These are phyloP conservation scores for Pythium phragmiticola DNA, from an alignment of 352 stramenopile species.

Conservation along the genomic window DNA sequence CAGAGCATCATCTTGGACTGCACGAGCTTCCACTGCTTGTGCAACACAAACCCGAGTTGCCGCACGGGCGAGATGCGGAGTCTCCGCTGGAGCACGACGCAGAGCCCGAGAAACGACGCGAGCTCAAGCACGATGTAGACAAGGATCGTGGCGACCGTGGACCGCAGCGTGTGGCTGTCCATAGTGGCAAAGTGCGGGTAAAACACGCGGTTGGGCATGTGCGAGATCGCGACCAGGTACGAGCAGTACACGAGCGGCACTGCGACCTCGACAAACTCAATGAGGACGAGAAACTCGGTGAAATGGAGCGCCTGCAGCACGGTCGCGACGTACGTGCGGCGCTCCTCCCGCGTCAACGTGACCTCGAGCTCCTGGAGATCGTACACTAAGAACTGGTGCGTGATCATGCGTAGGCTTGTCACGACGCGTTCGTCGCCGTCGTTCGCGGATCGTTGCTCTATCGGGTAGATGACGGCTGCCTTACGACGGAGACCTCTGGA, in stretches of 20 bases:
- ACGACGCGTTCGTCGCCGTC: background rate
- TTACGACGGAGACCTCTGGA: background rate
- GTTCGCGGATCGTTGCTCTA: background rate
- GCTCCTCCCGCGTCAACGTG: background rate
- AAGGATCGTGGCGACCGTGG: slow-evolving; percentile 11
- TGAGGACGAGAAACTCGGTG: slow-evolving; percentile 24
- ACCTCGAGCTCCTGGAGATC: background rate
- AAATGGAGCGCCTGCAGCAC: slow-evolving; percentile 10
- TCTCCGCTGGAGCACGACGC: slow-evolving; percentile 27
- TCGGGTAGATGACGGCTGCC: background rate
- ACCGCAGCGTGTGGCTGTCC: background rate
- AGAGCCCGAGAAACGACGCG: slow-evolving; percentile 28
- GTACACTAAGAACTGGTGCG: background rate
- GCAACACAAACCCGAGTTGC: slow-evolving; percentile 39
- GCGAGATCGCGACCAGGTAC: slow-evolving; percentile 21
- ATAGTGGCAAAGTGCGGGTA: slow-evolving; percentile 21
- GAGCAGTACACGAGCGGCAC: slow-evolving; percentile 24
- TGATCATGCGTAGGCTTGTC: background rate
- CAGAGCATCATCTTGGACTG: slow-evolving; percentile 26
- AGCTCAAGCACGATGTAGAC: slow-evolving; percentile 36
- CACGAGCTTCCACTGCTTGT: slow-evolving; percentile 30
- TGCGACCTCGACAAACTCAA: slow-evolving; percentile 24
- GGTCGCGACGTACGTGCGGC: background rate
- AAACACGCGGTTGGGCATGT: slow-evolving; percentile 31
- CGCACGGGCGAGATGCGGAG: slow-evolving; percentile 27